A percentile compares a stretch with the other conserved stretches of the same genome.
phyloP scores from a whole-genome alignment of 768 basidiomycete genomes.

The Pisolithus marmoratus region DNA sequence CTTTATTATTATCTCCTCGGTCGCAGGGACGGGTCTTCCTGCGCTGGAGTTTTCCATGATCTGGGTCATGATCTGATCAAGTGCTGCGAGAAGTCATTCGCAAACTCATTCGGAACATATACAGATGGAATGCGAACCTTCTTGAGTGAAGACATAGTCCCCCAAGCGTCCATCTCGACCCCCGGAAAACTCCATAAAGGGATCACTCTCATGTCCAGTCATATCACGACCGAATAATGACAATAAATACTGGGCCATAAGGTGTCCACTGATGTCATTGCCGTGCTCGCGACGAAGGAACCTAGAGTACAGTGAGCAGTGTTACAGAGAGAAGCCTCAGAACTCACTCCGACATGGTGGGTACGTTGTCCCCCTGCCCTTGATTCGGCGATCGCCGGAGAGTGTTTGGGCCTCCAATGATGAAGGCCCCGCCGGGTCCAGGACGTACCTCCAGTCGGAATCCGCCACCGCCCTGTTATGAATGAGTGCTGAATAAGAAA shows the following conservation, averaged over 20 bases:
- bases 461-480: constrained; percentile 16
- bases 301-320: constrained; percentile 16
- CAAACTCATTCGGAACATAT: neutral
- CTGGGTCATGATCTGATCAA: constrained; percentile 82
- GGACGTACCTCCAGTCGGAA: constrained; percentile 34
- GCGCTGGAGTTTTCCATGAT: constrained; percentile 78
- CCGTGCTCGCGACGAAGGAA: constrained; percentile 29
- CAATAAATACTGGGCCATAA: constrained; percentile 73
- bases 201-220: constrained; percentile 34
- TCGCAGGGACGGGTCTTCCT: constrained; percentile 76
- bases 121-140: constrained; percentile 44
- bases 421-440: constrained; percentile 28
- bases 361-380: constrained; percentile 20
- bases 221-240: constrained; percentile 42
- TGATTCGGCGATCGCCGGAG: constrained; percentile 17
- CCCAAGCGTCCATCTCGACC: constrained; percentile 61
- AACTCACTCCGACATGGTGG: constrained; percentile 52
- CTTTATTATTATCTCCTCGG: constrained; percentile 70
- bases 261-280: constrained; percentile 47
- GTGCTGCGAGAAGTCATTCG: constrained; percentile 38
- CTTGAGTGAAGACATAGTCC: constrained; percentile 90
- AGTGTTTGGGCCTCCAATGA: constrained; percentile 32
- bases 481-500: neutral
- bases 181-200: constrained; percentile 39
- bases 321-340: neutral